Evolutionary conservation across 768 basidiomycete genomes (phyloP).

Genomic region (Phaeotremella fagi): DNA sequence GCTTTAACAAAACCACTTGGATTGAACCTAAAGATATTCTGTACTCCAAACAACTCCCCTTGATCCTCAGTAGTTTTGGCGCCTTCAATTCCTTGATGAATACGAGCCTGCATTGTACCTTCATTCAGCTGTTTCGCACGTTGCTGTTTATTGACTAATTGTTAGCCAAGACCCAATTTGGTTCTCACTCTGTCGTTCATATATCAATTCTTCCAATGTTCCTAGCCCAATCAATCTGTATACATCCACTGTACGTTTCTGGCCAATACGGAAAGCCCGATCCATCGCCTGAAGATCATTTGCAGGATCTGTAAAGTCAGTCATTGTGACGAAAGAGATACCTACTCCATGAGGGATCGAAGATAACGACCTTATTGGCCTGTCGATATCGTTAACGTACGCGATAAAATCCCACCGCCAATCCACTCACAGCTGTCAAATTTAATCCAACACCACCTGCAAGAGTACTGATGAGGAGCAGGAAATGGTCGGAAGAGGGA

Average conservation of each 20-base stretch:
- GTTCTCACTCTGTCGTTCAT: constrained; percentile 43
- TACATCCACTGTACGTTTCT: constrained; percentile 45
- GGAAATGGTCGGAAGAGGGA: constrained; percentile 61
- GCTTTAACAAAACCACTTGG: constrained; percentile 35
- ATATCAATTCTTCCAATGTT: constrained; percentile 45
- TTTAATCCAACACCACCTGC: constrained; percentile 91
- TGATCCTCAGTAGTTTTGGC: constrained; percentile 25
- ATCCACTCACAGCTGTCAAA: constrained; percentile 60
- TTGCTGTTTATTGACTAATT: constrained; percentile 36
- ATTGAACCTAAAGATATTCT: constrained; percentile 46
- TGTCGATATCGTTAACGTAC: background rate
- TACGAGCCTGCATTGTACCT: constrained; percentile 40
- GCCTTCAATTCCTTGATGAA: constrained; percentile 40
- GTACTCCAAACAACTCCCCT: constrained; percentile 43
- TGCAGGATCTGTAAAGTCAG: constrained; percentile 69
- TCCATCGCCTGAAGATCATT: constrained; percentile 69
- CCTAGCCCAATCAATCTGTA: constrained; percentile 45
- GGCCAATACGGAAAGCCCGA: constrained; percentile 47
- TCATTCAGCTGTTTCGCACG: constrained; percentile 37
- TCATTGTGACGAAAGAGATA: constrained; percentile 1
- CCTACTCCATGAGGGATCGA: constrained; percentile 95
- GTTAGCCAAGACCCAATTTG: background rate
- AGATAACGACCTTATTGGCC: constrained; percentile 87
- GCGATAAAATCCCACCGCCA: background rate
- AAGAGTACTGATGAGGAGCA: constrained; percentile 84